phyloP scores from a whole-genome alignment of 192 early-diverging fungal species.

The Coemansia sp. region DNA sequence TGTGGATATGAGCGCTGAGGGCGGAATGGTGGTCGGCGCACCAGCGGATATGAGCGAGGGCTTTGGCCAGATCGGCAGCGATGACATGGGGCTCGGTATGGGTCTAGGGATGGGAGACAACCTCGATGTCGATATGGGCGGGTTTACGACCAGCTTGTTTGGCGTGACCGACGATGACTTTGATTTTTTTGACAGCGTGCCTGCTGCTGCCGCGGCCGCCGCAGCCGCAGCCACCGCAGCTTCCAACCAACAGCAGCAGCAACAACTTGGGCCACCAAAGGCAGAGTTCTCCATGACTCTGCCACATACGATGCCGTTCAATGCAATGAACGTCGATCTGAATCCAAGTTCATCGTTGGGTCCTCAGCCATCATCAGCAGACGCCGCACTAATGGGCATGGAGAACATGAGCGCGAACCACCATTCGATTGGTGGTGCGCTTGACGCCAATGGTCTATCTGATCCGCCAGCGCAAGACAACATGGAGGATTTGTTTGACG shows the following conservation, averaged over 20 bases:
- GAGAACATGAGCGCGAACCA: not conserved
- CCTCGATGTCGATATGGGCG: constrained; percentile 35
- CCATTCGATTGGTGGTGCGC: not conserved
- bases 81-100: constrained; percentile 45
- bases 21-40: constrained; percentile 17
- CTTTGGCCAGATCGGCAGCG: constrained; percentile 17
- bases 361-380: not conserved
- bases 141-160: constrained; percentile 43
- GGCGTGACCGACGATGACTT: constrained; percentile 57
- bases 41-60: no score
- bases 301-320: not conserved
- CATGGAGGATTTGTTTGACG: constrained; percentile 45
- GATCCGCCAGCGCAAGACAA: constrained; percentile 11
- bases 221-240: no score
- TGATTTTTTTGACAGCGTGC: constrained; percentile 50
- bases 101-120: constrained; percentile 35
- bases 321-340: not conserved
- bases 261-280: not conserved
- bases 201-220: constrained; percentile 14
- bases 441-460: not conserved
- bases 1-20: not conserved
- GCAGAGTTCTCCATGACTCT: not conserved
- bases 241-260: constrained; percentile 11
- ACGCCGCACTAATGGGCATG: not conserved
- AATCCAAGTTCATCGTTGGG: no score